Conservation (phyloP, 257 asterid species). For the Solanum acaule region DNA sequence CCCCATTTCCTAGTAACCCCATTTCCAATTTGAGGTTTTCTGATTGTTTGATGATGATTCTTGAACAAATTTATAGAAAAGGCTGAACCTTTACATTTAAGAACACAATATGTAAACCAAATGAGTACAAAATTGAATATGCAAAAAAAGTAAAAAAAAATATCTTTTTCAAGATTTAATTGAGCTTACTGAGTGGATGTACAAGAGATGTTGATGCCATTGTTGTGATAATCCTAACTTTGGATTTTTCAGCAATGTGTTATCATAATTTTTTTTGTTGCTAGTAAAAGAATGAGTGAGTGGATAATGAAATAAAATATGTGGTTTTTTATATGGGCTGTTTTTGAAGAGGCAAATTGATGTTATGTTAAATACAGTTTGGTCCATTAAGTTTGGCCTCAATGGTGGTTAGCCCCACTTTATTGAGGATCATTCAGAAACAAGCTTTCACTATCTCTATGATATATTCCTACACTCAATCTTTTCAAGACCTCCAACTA, state of each 20-base stretch:
- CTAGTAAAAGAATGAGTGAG: neutral
- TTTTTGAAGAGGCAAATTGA: neutral
- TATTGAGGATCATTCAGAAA: accelerated
- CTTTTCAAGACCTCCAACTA: neutral
- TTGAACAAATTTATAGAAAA: constrained; percentile 11
- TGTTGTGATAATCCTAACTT: neutral
- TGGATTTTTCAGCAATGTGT: neutral
- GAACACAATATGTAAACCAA: neutral
- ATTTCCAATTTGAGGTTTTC: constrained; percentile 4
- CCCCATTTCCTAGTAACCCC: neutral
- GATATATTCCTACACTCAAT: neutral
- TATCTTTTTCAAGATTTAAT: neutral
- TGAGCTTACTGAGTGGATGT: constrained; percentile 31
- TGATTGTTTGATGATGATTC: constrained; percentile 18
- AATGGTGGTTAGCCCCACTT: neutral
- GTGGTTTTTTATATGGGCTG: neutral
- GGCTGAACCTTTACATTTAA: constrained; percentile 24
- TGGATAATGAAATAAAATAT: neutral
- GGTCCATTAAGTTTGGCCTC: neutral
- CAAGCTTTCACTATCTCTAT: neutral
- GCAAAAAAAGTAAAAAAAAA: neutral
- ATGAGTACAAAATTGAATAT: neutral
- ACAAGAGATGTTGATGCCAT: constrained; percentile 38
- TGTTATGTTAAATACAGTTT: neutral
- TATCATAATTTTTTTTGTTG: constrained; percentile 10